A percentile compares a stretch with the other conserved stretches of the same genome.
Evolutionary conservation across 1,139 yeast genomes (phyloP).

Genomic region (Saccharomyces hybrid): DNA sequence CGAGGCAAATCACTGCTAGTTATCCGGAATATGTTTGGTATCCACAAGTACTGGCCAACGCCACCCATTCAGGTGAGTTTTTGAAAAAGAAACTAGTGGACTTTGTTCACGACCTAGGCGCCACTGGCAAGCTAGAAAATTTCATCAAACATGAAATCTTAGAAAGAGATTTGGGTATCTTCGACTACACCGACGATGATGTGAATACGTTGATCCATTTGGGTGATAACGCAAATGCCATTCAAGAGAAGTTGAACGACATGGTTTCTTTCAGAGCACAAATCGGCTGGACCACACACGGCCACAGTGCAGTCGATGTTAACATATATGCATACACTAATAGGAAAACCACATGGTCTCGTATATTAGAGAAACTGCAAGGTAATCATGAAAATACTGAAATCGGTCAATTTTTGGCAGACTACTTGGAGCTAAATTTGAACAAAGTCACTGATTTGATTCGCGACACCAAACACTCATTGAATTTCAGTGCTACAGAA

Average conservation of each 20-base stretch:
- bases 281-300: conserved; percentile 84
- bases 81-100: conserved; percentile 38
- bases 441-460: conserved; percentile 42
- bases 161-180: conserved; percentile 51
- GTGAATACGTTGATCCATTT: conserved; percentile 31
- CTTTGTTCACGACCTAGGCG: conserved; percentile 29
- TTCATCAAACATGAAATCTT: conserved; percentile 47
- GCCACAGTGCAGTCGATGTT: conserved; percentile 87
- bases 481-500: conserved; percentile 12
- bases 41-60: conserved; percentile 59
- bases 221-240: conserved; percentile 8
- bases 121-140: conserved; percentile 21
- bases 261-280: conserved; percentile 64
- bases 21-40: conserved; percentile 71
- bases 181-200: conserved; percentile 45
- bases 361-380: conserved; percentile 42
- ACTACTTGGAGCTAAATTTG: conserved; percentile 49
- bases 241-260: conserved; percentile 43
- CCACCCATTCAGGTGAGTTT: conserved; percentile 67
- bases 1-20: conserved; percentile 55
- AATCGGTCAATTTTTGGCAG: conserved; percentile 62
- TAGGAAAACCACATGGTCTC: conserved; percentile 36
- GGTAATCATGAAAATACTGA: conserved; percentile 85
- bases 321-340: conserved; percentile 70
- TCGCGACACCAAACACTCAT: conserved; percentile 40